Evolutionary conservation across 176 grass and related monocot genomes (phyloP).

Genomic region (Phragmites australis): DNA sequence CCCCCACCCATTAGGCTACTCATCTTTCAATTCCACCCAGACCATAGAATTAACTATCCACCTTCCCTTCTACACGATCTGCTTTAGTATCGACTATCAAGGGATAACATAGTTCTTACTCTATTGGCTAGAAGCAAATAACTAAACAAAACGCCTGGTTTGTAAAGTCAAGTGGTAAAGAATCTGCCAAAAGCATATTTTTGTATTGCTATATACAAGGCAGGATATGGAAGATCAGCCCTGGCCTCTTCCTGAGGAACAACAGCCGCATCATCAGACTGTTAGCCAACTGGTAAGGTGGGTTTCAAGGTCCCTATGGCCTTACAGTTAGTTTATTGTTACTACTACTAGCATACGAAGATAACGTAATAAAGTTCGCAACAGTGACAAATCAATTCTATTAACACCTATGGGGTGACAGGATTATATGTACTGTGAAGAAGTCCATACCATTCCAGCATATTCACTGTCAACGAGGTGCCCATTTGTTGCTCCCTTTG

Average conservation of each 20-base stretch:
- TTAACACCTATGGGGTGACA: conserved; percentile 1
- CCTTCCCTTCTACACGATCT: not conserved
- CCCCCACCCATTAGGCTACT: not conserved
- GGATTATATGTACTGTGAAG: conserved; percentile 19
- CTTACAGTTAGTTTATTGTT: conserved; percentile 22
- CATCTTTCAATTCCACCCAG: conserved; percentile 10
- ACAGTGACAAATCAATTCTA: not conserved
- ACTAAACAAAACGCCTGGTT: conserved; percentile 8
- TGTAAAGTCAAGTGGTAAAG: conserved; percentile 14
- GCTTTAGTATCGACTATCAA: not conserved
- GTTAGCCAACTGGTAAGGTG: not conserved
- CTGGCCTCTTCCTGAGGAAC: not conserved
- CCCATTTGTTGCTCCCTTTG: conserved; percentile 45
- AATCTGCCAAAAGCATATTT: conserved; percentile 11
- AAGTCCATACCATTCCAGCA: conserved; percentile 66
- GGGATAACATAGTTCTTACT: not conserved
- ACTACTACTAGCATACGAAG: conserved; percentile 3
- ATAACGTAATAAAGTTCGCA: conserved; percentile 12
- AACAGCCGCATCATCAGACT: conserved; percentile 5
- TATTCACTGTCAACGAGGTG: conserved; percentile 55
- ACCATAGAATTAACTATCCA: not conserved
- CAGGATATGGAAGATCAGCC: not conserved
- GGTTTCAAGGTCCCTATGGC: not conserved
- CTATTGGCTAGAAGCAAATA: not conserved
- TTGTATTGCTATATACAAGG: not conserved